phyloP scores from a whole-genome alignment of 2,329 filamentous ascomycete species.

The Alternaria panax region DNA sequence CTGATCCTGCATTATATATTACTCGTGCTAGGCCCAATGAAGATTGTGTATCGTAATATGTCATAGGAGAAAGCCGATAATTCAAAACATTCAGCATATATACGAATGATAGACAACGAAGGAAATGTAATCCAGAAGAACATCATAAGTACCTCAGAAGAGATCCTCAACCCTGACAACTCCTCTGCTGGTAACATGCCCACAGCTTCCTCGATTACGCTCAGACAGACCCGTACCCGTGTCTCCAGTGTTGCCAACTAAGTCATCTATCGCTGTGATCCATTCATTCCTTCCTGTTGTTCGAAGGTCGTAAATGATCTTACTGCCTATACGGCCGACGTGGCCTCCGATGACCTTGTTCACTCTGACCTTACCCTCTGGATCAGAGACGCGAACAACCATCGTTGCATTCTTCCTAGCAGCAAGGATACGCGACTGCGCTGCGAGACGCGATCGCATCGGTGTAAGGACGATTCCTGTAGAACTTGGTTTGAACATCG shows the following conservation, averaged over 20 bases:
- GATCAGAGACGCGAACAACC: slow-evolving; percentile 62
- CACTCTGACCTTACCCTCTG: slow-evolving; percentile 59
- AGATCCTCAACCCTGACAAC: slow-evolving; percentile 25
- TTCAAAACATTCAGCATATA: not conserved
- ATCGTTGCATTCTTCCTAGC: slow-evolving; percentile 64
- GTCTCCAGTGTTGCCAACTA: slow-evolving; percentile 25
- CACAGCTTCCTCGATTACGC: slow-evolving; percentile 21
- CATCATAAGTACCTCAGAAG: slow-evolving; percentile 15
- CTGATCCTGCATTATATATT: not conserved
- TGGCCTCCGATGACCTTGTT: slow-evolving; percentile 66
- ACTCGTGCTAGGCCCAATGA: not conserved
- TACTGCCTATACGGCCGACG: slow-evolving; percentile 66
- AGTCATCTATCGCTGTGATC: slow-evolving; percentile 36
- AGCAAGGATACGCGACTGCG: slow-evolving; percentile 70
- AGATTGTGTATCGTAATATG: not conserved
- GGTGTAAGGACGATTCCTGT: slow-evolving; percentile 34
- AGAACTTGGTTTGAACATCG: slow-evolving; percentile 12
- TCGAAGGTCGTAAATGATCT: slow-evolving; percentile 62
- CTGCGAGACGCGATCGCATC: slow-evolving; percentile 68
- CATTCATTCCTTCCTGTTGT: slow-evolving; percentile 29
- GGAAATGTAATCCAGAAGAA: not conserved
- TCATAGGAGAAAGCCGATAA: not conserved
- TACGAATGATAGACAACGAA: not conserved
- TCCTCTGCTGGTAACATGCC: slow-evolving; percentile 23
- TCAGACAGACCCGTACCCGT: slow-evolving; percentile 1